phyloP scores from a whole-genome alignment of 768 basidiomycete genomes.

The Tremella mesenterica region DNA sequence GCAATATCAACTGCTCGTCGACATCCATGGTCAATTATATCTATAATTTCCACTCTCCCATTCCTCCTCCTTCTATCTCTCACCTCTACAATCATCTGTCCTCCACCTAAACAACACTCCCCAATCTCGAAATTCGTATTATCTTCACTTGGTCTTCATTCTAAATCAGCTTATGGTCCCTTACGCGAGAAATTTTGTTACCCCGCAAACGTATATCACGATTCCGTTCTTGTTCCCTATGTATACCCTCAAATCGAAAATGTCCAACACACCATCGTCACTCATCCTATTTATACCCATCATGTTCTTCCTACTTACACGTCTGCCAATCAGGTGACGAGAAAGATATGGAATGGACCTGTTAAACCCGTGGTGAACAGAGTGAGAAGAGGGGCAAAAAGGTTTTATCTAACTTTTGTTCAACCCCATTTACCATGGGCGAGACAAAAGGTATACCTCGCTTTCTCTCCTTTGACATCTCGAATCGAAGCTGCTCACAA shows the following conservation, averaged over 20 bases:
- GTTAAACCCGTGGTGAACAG: conserved; percentile 19
- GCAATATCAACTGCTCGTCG: conserved; percentile 19
- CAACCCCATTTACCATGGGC: conserved; percentile 31
- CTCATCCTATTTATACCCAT: conserved; percentile 20
- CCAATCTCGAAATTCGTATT: conserved; percentile 21
- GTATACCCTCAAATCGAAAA: conserved; percentile 34
- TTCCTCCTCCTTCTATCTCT: conserved; percentile 29
- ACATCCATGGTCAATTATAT: conserved; percentile 30
- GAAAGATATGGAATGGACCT: conserved; percentile 15
- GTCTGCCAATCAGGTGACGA: neutral
- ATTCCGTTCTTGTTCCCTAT: conserved; percentile 32
- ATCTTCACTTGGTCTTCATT: conserved; percentile 21
- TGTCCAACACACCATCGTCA: neutral
- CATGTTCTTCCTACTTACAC: conserved; percentile 16
- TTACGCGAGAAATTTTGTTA: conserved; percentile 31
- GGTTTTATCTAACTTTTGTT: conserved; percentile 31
- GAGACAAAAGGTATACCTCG: conserved; percentile 8
- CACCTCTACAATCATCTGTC: conserved; percentile 36
- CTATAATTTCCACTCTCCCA: conserved; percentile 33
- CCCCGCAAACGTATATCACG: conserved; percentile 35
- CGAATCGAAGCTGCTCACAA: conserved; percentile 12
- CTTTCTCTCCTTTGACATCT: conserved; percentile 27
- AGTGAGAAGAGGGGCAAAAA: conserved; percentile 12
- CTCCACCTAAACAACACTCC: conserved; percentile 17
- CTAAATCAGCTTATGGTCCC: neutral